Conservation (phyloP, 2,329 filamentous ascomycete species). For the Colletotrichum limetticola region DNA sequence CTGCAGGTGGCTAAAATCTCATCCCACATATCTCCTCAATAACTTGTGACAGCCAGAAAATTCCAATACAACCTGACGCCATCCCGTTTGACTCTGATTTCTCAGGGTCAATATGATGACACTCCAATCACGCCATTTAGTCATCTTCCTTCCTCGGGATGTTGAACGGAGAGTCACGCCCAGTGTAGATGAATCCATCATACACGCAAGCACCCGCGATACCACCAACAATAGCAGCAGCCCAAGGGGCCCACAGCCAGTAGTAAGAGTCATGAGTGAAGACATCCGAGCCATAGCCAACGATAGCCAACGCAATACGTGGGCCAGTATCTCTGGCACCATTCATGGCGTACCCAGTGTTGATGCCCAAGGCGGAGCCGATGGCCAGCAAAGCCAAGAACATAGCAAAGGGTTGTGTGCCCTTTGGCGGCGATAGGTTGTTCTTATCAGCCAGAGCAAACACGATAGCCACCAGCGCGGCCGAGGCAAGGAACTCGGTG, state of each 20-base stretch:
- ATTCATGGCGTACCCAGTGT: slow-evolving; percentile 49
- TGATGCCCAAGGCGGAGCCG: slow-evolving; percentile 49
- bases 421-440: slow-evolving; percentile 49
- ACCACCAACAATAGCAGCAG: slow-evolving; percentile 41
- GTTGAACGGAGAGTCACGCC: slow-evolving; percentile 29
- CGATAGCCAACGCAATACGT: slow-evolving; percentile 44
- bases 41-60: too few species aligned
- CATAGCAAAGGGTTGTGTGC: slow-evolving; percentile 49
- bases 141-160: slow-evolving; percentile 17
- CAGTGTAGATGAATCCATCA: slow-evolving; percentile 43
- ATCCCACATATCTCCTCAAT: too few species aligned
- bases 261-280: slow-evolving; percentile 42
- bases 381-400: slow-evolving; percentile 48
- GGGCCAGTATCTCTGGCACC: slow-evolving; percentile 51
- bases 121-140: background rate
- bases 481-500: slow-evolving; percentile 48
- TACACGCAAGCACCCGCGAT: slow-evolving; percentile 44
- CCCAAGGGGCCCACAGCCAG: slow-evolving; percentile 47
- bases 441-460: slow-evolving; percentile 50
- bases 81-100: too few species aligned
- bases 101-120: too few species aligned
- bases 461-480: slow-evolving; percentile 49
- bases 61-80: too few species aligned
- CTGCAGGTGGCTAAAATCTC: too few species aligned
- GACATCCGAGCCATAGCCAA: slow-evolving; percentile 43